Evolutionary conservation across 805 yeast species (phyloP).

Genomic region (Monosporozyma servazzii): DNA sequence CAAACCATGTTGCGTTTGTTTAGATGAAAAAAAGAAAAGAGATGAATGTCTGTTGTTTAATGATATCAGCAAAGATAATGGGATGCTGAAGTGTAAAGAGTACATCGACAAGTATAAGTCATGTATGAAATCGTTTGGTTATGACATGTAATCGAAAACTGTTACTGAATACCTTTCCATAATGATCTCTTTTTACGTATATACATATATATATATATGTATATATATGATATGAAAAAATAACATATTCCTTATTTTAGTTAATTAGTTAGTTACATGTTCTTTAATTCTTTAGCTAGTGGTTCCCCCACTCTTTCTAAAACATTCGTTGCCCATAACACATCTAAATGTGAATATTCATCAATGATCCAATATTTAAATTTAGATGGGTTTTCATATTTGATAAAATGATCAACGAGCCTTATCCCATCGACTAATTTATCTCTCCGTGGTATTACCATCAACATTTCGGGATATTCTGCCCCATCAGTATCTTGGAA

Average conservation of each 20-base stretch:
- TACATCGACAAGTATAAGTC: slow-evolving; percentile 63
- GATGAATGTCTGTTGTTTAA: slow-evolving; percentile 80
- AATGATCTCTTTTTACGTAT: not conserved
- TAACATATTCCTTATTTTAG: too few relatives aligned
- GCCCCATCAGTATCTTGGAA: slow-evolving; percentile 20
- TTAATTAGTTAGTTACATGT: not conserved
- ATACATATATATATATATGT: not conserved
- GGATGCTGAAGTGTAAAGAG: slow-evolving; percentile 57
- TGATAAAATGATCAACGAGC: slow-evolving; percentile 53
- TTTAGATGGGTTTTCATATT: slow-evolving; percentile 38
- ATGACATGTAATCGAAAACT: slow-evolving; percentile 36
- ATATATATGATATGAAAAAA: not conserved
- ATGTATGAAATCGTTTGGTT: slow-evolving; percentile 92
- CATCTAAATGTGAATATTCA: slow-evolving; percentile 79
- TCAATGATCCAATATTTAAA: slow-evolving; percentile 35
- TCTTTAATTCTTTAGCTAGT: slow-evolving; percentile 30
- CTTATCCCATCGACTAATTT: slow-evolving; percentile 69
- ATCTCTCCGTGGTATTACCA: slow-evolving; percentile 68
- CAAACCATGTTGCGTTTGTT: slow-evolving; percentile 95
- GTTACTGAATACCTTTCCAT: not conserved
- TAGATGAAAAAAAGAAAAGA: slow-evolving; percentile 67
- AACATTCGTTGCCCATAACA: slow-evolving; percentile 85
- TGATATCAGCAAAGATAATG: slow-evolving; percentile 57
- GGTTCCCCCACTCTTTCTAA: slow-evolving; percentile 52
- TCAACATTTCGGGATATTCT: slow-evolving; percentile 42